Conservation (phyloP, 2,329 filamentous ascomycete genomes). For the Juglanconis sp. region DNA sequence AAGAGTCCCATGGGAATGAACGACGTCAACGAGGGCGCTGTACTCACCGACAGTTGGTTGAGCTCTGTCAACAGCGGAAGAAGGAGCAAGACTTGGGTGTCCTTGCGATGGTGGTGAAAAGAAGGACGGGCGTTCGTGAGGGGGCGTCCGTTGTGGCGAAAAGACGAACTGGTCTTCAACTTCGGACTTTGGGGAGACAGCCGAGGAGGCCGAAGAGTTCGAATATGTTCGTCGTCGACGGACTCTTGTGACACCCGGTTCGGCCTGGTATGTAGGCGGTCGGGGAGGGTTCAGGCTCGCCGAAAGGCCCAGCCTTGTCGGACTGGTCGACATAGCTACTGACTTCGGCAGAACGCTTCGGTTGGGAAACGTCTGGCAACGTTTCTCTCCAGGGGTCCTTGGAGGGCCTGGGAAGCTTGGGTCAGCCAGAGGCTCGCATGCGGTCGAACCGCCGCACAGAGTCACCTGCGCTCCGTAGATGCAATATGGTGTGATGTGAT, state of each 20-base stretch:
- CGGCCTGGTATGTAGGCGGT: background rate
- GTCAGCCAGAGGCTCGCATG: background rate
- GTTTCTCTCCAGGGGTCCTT: background rate
- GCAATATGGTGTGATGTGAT: background rate
- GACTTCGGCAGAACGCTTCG: background rate
- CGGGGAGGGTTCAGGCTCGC: slow-evolving; percentile 36
- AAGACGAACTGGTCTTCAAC: slow-evolving; percentile 36
- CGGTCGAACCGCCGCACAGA: no score
- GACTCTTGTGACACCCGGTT: background rate
- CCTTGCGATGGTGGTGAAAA: slow-evolving; percentile 6
- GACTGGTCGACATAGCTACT: slow-evolving; percentile 4
- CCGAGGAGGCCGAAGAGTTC: slow-evolving; percentile 42
- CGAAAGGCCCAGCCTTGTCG: background rate
- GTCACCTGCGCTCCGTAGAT: background rate
- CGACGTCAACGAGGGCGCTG: background rate
- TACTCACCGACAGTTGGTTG: background rate
- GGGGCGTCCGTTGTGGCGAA: slow-evolving; percentile 33
- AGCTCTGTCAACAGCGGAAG: background rate
- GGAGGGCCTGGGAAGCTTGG: background rate
- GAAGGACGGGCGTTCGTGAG: slow-evolving; percentile 18
- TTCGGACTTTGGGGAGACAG: slow-evolving; percentile 26
- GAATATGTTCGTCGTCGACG: slow-evolving; percentile 30
- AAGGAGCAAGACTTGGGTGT: slow-evolving; percentile 11
- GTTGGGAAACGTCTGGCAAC: background rate
- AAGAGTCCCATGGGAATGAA: background rate